These are phyloP conservation scores for Sphagnum fallax DNA, from an alignment of 228 moss, liverwort and hornwort species.

Conservation along the genomic window DNA sequence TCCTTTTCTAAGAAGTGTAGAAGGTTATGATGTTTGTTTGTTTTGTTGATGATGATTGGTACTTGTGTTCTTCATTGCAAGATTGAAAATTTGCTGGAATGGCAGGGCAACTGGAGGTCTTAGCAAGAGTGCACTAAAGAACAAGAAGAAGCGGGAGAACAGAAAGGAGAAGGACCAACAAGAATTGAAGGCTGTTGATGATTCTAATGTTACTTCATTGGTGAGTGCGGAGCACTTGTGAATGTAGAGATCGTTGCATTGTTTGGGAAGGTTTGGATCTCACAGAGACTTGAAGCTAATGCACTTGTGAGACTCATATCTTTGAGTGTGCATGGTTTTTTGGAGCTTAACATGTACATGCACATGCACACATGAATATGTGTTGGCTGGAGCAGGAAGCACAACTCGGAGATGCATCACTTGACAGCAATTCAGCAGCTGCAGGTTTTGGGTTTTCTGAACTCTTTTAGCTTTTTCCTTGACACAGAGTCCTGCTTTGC, in stretches of 20 bases:
- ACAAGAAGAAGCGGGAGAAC: conserved; percentile 85
- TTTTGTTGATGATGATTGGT: no score
- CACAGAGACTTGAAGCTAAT: background rate
- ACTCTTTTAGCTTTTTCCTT: background rate
- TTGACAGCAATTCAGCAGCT: conserved; percentile 5
- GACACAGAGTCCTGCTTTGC: no score
- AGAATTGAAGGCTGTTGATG: conserved; percentile 12
- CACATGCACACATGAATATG: background rate
- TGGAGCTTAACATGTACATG: no score
- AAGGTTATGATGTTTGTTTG: no score
- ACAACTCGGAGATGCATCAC: conserved; percentile 12
- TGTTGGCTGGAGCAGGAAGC: conserved; percentile 13
- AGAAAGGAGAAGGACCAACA: conserved; percentile 46
- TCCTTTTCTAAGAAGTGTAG: no score
- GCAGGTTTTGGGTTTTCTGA: background rate
- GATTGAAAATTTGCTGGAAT: background rate
- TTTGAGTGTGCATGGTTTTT: no score
- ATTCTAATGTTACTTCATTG: conserved; percentile 8
- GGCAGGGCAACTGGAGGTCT: conserved; percentile 35
- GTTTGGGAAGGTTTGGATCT: background rate
- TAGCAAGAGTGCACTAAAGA: conserved; percentile 88
- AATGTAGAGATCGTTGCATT: background rate
- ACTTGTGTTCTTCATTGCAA: no score
- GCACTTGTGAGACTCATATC: no score
- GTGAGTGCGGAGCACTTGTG: conserved; percentile 2